Evolutionary conservation across 192 early-diverging fungal species (phyloP).

Genomic region (Dissophora ornata): DNA sequence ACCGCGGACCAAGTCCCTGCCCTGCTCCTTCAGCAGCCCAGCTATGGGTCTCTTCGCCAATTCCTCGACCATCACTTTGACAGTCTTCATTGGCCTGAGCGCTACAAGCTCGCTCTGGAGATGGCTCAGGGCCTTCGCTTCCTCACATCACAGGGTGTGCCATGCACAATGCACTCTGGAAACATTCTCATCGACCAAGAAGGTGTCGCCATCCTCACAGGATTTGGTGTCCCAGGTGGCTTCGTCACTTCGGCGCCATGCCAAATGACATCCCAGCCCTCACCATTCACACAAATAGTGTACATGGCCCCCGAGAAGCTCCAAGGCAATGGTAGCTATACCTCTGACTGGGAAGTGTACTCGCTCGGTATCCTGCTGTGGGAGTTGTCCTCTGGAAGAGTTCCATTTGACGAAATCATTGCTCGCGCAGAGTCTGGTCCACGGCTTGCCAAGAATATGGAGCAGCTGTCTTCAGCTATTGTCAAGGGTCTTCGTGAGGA

Average conservation of each 20-base stretch:
- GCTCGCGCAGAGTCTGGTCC: slow-evolving; percentile 46
- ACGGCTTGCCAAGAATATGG: slow-evolving; percentile 40
- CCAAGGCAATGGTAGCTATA: slow-evolving; percentile 5
- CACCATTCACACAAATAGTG: slow-evolving; percentile 15
- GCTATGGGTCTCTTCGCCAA: slow-evolving; percentile 45
- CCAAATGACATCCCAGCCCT: slow-evolving; percentile 46
- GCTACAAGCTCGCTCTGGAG: slow-evolving; percentile 46
- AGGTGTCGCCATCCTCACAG: slow-evolving; percentile 49
- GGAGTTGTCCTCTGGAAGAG: slow-evolving; percentile 46
- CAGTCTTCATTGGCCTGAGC: slow-evolving; percentile 49
- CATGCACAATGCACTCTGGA: slow-evolving; percentile 46
- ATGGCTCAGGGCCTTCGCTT: slow-evolving; percentile 47
- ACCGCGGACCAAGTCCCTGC: slow-evolving; percentile 36
- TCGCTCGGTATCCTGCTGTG: slow-evolving; percentile 43
- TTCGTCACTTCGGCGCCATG: slow-evolving; percentile 42
- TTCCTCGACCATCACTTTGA: slow-evolving; percentile 52
- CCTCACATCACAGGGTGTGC: slow-evolving; percentile 30
- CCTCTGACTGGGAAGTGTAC: slow-evolving; percentile 47
- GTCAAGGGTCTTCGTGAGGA: slow-evolving; percentile 49
- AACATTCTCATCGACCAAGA: slow-evolving; percentile 45
- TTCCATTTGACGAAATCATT: slow-evolving; percentile 52
- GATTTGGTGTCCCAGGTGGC: slow-evolving; percentile 39
- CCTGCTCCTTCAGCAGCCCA: slow-evolving; percentile 41
- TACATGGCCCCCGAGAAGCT: slow-evolving; percentile 47
- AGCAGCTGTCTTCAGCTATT: slow-evolving; percentile 31